Conservation (phyloP, 2,329 filamentous ascomycete species). For the Botryosphaeria dothidea region DNA sequence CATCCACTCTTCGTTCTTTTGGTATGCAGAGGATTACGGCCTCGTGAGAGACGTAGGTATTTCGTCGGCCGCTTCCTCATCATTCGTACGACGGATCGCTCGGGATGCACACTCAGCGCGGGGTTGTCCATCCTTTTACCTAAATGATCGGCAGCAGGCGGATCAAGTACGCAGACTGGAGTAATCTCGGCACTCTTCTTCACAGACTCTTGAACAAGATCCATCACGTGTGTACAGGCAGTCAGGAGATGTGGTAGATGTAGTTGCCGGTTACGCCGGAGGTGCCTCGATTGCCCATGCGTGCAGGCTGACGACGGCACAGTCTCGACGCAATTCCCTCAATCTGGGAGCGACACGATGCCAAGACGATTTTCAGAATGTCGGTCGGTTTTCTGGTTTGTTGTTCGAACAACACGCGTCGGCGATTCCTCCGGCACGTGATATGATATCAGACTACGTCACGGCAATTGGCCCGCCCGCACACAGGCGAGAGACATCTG, state of each 20-base stretch:
- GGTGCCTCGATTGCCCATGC: not conserved
- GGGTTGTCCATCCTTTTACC: slow-evolving; percentile 2
- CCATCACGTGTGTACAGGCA: too few relatives aligned
- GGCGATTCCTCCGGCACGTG: not conserved
- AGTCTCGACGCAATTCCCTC: not conserved
- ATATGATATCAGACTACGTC: slow-evolving; percentile 17
- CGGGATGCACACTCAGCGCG: not conserved
- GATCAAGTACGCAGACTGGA: not conserved
- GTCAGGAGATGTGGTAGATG: not conserved
- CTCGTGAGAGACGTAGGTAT: not conserved
- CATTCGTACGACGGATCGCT: not conserved
- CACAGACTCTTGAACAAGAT: too few relatives aligned
- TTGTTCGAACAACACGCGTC: slow-evolving; percentile 5
- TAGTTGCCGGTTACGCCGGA: not conserved
- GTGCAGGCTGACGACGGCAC: not conserved
- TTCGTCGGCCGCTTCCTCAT: not conserved
- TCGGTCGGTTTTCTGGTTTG: not conserved
- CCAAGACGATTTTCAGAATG: not conserved
- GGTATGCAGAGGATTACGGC: not conserved
- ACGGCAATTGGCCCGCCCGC: not conserved
- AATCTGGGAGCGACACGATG: not conserved
- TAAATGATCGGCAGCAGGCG: not conserved
- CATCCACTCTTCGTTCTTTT: not conserved
- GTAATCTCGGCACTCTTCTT: not conserved
- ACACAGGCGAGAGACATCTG: not conserved